Evolutionary conservation across 164 flowering plant genomes (phyloP).

Genomic region (Aristolochia californica): DNA sequence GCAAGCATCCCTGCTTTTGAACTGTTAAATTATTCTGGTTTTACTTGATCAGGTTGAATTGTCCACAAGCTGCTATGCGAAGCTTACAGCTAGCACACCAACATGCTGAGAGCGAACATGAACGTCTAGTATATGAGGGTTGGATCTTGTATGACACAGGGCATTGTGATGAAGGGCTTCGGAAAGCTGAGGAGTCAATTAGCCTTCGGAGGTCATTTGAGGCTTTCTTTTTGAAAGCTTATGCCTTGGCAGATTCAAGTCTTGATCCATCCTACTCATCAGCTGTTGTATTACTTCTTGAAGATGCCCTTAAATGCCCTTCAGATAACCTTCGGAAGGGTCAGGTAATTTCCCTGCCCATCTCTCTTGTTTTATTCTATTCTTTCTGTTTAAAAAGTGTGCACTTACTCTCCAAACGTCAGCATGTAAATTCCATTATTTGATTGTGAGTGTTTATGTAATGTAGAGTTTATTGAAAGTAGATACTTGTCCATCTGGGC

Average conservation of each 20-base stretch:
- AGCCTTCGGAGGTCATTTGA: conserved; percentile 77
- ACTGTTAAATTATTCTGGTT: background rate
- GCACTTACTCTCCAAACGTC: no score
- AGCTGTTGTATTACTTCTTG: conserved; percentile 75
- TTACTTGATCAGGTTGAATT: conserved; percentile 56
- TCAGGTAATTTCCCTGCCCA: conserved; percentile 44
- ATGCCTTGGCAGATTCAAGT: conserved; percentile 96
- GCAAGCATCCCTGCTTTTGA: no score
- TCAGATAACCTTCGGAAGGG: conserved; percentile 98
- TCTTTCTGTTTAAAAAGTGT: no score
- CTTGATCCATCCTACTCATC: conserved; percentile 75
- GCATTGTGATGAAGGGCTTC: conserved; percentile 88
- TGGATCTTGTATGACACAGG: conserved; percentile 98
- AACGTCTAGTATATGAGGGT: conserved; percentile 91
- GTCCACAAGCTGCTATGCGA: conserved; percentile 98
- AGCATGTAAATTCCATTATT: no score
- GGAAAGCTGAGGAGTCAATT: conserved; percentile 85
- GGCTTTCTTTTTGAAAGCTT: conserved; percentile 94
- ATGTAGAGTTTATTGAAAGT: no score
- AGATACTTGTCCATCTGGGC: no score
- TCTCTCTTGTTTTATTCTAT: background rate
- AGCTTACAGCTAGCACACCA: conserved; percentile 88
- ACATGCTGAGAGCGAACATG: conserved; percentile 83
- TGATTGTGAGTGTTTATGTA: no score
- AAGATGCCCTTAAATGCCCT: conserved; percentile 92